phyloP scores from a whole-genome alignment of 2,329 filamentous ascomycete genomes.

The Colletotrichum caudatum region DNA sequence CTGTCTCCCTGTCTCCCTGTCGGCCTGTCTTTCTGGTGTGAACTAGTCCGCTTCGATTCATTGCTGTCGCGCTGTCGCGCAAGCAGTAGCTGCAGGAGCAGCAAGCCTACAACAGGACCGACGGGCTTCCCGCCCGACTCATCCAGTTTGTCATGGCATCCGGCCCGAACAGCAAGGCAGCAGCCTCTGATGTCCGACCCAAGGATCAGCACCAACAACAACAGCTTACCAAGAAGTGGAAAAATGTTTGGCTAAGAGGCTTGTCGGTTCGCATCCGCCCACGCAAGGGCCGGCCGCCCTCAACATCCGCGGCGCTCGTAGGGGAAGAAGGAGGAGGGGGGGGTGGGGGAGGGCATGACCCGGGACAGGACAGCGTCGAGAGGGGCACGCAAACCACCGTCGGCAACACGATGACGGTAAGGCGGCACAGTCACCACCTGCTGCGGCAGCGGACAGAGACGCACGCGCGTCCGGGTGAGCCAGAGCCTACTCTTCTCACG shows the following conservation, averaged over 20 bases:
- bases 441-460: constrained; percentile 27
- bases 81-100: neutral
- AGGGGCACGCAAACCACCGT: constrained; percentile 36
- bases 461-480: constrained; percentile 26
- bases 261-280: constrained; percentile 38
- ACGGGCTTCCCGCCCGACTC: constrained; percentile 27
- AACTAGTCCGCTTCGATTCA: neutral
- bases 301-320: neutral
- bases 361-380: constrained; percentile 7
- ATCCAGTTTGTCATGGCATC: constrained; percentile 27
- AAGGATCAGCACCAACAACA: constrained; percentile 20
- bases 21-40: neutral
- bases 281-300: constrained; percentile 23
- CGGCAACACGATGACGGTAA: neutral
- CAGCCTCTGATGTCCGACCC: constrained; percentile 3
- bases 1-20: neutral
- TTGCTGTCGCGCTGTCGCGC: neutral
- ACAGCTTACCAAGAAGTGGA: constrained; percentile 36
- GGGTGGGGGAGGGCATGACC: neutral
- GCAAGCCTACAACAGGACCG: constrained; percentile 9
- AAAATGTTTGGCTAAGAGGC: constrained; percentile 28
- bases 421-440: constrained; percentile 10
- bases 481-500: constrained; percentile 9
- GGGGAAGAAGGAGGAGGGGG: neutral
- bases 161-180: constrained; percentile 16